Evolutionary conservation across 345 rosid species (phyloP).

Genomic region (Jatropha curcas): DNA sequence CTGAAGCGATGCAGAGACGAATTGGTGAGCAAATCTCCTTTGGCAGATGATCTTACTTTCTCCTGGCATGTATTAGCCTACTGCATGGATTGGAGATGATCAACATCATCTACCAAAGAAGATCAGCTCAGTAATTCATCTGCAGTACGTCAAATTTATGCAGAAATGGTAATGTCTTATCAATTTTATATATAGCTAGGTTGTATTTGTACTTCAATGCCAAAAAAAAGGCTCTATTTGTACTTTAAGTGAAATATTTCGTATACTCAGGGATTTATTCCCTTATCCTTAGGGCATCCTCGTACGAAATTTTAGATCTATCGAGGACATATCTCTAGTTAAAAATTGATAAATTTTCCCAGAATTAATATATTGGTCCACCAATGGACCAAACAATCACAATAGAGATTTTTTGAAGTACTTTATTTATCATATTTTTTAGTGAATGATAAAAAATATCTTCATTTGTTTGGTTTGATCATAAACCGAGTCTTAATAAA

Average conservation of each 20-base stretch:
- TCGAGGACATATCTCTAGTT: too few species aligned
- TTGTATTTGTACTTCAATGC: not conserved
- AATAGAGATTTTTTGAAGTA: too few species aligned
- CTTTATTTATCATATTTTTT: too few species aligned
- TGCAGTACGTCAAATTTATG: conserved; percentile 7
- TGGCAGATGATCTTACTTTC: conserved; percentile 13
- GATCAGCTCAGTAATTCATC: conserved; percentile 13
- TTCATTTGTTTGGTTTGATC: too few species aligned
- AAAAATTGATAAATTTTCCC: too few species aligned
- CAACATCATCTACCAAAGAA: conserved; percentile 11
- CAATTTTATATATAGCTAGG: conserved; percentile 11
- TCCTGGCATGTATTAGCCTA: too few species aligned
- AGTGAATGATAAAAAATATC: too few species aligned
- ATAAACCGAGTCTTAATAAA: too few species aligned
- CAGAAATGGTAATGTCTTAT: not conserved
- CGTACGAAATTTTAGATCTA: conserved; percentile 13
- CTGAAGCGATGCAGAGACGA: conserved; percentile 17
- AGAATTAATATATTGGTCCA: too few species aligned
- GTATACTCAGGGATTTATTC: not conserved
- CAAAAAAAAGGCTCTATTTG: not conserved
- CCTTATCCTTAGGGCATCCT: conserved; percentile 27
- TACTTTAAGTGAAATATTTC: not conserved
- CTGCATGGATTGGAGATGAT: too few species aligned
- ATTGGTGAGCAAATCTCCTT: conserved; percentile 36
- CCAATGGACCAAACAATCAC: too few species aligned